Base-by-base conservation (phyloP, 1,139 yeast genomes). In the Geotrichum macrosporum region DNA sequence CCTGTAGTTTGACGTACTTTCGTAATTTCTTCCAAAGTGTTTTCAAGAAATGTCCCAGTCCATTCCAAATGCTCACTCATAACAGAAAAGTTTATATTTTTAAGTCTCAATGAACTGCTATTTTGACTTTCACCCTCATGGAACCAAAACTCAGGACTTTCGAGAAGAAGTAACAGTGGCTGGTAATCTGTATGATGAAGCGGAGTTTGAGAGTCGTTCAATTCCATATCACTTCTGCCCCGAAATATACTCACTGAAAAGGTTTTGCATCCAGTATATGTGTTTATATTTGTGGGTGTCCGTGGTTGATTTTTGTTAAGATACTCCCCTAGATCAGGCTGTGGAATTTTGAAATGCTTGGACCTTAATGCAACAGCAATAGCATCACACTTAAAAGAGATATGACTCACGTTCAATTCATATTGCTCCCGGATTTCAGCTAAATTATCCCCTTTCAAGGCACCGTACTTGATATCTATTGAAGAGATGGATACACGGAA, bases 401-500 rank as follows among this genome's bases (percentile, higher is more conserved):
- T 39, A 41, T 60, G 64, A 31, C 54, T 56, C 12, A 38, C 30
- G 6, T 29, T 36, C 10, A 30, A 18, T 31, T 19, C 52, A 48
- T 37, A 47, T 40, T 29, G 46, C 13, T 39, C 1, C 42, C 26
- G 18, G 18, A 40, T 24, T 4, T 35, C 46, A 6, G 24, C 35
- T 1, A 13, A 18, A 22, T 32, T 35, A 16, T 40, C 47, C 8
- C 46, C 48, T 10, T 47, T 47, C 4, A 32, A 22, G 8, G 52
- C 69, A 1, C 81, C 79, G 42, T 79, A 64, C 38, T 70, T 71
- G 3, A 83, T 15, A 22, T 69, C 65, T 1, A 80, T 51, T 4
- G 67, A 65, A 0, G 82, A 80, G 3, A 80, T 61, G 1, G 78
- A 74, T 2, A 84, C 47, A 38, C 85, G 70, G 4, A 75, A 38